Base-by-base conservation (phyloP, 768 basidiomycete genomes). In the Scleroderma bovista region DNA sequence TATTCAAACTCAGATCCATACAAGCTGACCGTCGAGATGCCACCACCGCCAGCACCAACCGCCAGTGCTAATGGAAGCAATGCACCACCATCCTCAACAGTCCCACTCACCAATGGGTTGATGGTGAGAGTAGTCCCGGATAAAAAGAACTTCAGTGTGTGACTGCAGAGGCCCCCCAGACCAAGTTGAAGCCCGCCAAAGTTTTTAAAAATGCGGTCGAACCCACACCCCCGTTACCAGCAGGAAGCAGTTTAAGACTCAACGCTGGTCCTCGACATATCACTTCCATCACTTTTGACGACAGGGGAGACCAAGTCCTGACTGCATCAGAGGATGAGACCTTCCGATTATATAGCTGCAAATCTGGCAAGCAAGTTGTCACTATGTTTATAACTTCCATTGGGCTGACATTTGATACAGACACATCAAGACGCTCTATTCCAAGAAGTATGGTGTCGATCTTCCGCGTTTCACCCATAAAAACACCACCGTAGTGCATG, bases 371-470 rank as follows among this genome's bases (percentile, higher is more conserved):
- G 95, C 84, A 78, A 87, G 95, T 88, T 61, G 52, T 57, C 50
- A 46, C 51, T 57, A 61, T 45, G 42, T 49, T 47, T 46, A n/a
- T 49, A 48, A 37, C 36, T 45, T 46, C 47, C 47, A 53, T 53
- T 53, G 46, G 56, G 54, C 62, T 68, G 65, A 69, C 58, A 54
- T 46, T n/a, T 48, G 38, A 51, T 54, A 51, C 58, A 89, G 94
- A 74, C 77, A 78, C 46, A 59, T 79, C 31, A 93, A 90, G 68
- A 85, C 83, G 1, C 68, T 93, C 3, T 81, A 86, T 59, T 97
- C 94, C 0, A 93, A 94, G 69, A 99, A 99, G 67, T 99, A 98
- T 66, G 96, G 96, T 1, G 87, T 93, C 40, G 91, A 95, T 67
- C 78, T 94, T 17, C 91, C 93, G 19, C 82, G 95, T 3, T 96